Evolutionary conservation across 768 basidiomycete species (phyloP).

Genomic region (Cystofilobasidium macerans): DNA sequence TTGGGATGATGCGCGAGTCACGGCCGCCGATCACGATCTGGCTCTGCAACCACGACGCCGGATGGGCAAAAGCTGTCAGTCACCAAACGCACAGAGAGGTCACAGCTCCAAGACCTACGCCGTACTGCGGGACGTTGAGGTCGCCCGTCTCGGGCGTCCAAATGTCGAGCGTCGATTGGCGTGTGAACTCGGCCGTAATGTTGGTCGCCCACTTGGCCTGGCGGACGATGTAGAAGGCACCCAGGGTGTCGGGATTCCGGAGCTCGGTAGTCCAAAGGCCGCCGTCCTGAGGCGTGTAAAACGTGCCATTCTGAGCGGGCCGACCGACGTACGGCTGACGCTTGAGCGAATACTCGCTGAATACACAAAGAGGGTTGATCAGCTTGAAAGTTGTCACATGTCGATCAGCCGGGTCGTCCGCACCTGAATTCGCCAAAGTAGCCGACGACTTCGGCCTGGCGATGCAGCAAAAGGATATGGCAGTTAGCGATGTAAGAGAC

Average conservation of each 20-base stretch:
- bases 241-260: not conserved
- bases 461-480: not conserved
- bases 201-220: not conserved
- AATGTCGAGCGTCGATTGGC: not conserved
- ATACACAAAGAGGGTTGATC: no score
- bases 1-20: conserved; percentile 2
- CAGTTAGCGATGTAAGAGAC: not conserved
- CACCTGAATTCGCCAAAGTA: not conserved
- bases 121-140: conserved; percentile 3
- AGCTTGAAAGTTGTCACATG: no score
- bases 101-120: not conserved
- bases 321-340: conserved; percentile 3
- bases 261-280: conserved; percentile 8
- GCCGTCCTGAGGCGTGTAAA: not conserved
- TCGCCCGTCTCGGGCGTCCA: conserved; percentile 9
- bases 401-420: no score
- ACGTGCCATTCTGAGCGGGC: conserved; percentile 5
- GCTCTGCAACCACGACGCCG: not conserved
- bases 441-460: conserved; percentile 7
- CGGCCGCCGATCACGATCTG: not conserved
- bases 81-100: not conserved
- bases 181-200: not conserved
- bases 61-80: not conserved
- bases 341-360: conserved; percentile 11
- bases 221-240: conserved; percentile 4